These are phyloP conservation scores for Wallacemonas sp. DNA, from an alignment of 208 protist genomes.

Conservation along the genomic window DNA sequence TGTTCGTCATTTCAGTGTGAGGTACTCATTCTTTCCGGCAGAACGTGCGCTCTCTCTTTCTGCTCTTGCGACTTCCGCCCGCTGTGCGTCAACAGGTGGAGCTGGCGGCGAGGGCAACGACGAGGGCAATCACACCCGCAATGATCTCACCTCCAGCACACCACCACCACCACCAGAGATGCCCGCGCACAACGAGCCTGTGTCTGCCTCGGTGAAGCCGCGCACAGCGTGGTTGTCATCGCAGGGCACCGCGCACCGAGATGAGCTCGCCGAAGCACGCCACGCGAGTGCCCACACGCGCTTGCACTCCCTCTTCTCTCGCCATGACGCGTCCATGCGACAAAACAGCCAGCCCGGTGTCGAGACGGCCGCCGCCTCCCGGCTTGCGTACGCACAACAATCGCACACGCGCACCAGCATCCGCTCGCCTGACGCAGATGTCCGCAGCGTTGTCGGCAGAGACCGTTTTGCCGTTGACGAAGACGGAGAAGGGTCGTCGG, in stretches of 20 bases:
- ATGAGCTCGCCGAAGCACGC: background rate
- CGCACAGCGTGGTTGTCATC: background rate
- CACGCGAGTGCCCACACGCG: background rate
- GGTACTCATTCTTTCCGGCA: too few relatives aligned
- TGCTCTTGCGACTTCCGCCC: too few relatives aligned
- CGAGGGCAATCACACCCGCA: too few relatives aligned
- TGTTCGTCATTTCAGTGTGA: too few relatives aligned
- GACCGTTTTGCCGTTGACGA: slow-evolving; percentile 6
- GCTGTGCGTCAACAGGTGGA: too few relatives aligned
- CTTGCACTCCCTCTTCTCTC: background rate
- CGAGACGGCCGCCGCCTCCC: background rate
- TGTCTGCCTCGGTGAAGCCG: too few relatives aligned
- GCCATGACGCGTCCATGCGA: background rate
- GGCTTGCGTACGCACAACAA: background rate
- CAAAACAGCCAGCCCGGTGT: background rate
- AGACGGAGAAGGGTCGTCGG: background rate
- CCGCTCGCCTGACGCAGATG: background rate
- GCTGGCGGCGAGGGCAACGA: too few relatives aligned
- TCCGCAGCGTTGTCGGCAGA: background rate
- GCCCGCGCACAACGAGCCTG: too few relatives aligned
- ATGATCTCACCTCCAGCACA: too few relatives aligned
- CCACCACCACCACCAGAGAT: too few relatives aligned
- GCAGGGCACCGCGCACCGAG: background rate
- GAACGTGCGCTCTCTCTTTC: too few relatives aligned
- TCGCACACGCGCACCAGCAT: background rate